Base-by-base conservation (phyloP, 2,329 filamentous ascomycete species). In the Aspergillus sp. region DNA sequence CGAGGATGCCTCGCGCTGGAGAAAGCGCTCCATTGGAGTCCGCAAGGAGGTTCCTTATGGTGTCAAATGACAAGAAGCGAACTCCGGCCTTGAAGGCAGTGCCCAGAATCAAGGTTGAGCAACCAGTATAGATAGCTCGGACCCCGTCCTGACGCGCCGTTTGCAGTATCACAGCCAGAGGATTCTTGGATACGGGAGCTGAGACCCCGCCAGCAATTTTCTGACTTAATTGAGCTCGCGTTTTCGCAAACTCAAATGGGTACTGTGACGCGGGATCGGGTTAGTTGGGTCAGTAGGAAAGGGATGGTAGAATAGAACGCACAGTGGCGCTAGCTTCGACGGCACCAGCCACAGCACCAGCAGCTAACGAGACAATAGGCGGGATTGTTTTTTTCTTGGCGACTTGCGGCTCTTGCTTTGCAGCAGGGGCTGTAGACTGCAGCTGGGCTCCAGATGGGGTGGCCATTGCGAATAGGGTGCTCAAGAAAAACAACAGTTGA, bases 171-270 rank as follows among this genome's bases (percentile, higher is more conserved):
- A 88, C 79, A 0, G 74, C 64, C 64, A 87, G 84, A 0, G 85
- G 86, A 55, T 88, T 88, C 41, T 75, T 75, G 0, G 82, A 79
- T 8, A 78, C 75, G 12, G 76, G 73, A 73, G 41, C 74, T 5
- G 39, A 44, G 3, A 12, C 23, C 5, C n/a, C 23, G 4, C 23
- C 40, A 67, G 58, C 71, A 75, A n/a, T 87, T 75, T 62, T 88
- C 85, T 3, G 85, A 80, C 55, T 19, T 21, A 56, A 41, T 12
- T 56, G 54, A 2, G 41, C 47, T 23, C 84, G 77, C 0, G 86
- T 88, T 71, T 89, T 89, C 54, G 86, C 85, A 64, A 87, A 89
- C 66, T 89, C 86, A 64, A 88, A 84, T 0, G 86, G 86, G 69
- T 88, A 88, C 75, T 80, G 58, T 23, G 11, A 9, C 37, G 5